Percentiles rank a stretch among this genome's conserved stretches.
Conservation (phyloP, 2,329 filamentous ascomycete genomes). For the Diaporthe citri region DNA sequence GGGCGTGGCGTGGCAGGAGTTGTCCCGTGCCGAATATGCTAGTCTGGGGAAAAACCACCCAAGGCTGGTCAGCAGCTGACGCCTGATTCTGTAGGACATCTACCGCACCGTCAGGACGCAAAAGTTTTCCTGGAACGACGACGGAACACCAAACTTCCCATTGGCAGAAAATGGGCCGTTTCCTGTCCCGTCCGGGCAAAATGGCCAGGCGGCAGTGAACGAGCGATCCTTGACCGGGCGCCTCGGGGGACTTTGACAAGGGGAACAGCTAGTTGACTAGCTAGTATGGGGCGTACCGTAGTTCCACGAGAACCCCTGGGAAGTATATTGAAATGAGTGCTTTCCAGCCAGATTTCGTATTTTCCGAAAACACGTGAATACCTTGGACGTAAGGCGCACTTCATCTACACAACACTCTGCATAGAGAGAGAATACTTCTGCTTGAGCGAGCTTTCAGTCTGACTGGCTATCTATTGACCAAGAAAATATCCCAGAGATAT, state of each 20-base stretch:
- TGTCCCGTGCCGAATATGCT: background rate
- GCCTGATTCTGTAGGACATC: slow-evolving; percentile 41
- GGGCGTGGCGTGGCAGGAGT: background rate
- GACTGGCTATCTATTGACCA: background rate
- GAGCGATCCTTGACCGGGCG: slow-evolving; percentile 41
- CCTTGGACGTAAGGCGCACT: background rate
- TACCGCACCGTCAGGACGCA: slow-evolving; percentile 51
- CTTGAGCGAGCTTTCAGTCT: background rate
- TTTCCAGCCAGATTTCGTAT: background rate
- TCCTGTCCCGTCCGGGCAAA: slow-evolving; percentile 49
- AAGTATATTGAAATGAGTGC: background rate
- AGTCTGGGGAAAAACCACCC: too few relatives aligned
- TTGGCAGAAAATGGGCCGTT: slow-evolving; percentile 52
- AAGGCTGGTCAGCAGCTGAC: background rate
- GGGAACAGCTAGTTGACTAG: background rate
- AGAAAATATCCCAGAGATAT: background rate
- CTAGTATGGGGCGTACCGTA: background rate
- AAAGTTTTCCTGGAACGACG: slow-evolving; percentile 51
- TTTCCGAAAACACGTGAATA: background rate
- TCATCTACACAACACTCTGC: too few relatives aligned
- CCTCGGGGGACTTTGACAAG: background rate
- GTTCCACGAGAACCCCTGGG: too few relatives aligned
- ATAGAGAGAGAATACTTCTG: background rate
- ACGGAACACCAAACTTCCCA: slow-evolving; percentile 51
- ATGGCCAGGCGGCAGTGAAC: slow-evolving; percentile 35